Evolutionary conservation across 2,329 filamentous ascomycete genomes (phyloP).

Genomic region (Botryotinia globosa): DNA sequence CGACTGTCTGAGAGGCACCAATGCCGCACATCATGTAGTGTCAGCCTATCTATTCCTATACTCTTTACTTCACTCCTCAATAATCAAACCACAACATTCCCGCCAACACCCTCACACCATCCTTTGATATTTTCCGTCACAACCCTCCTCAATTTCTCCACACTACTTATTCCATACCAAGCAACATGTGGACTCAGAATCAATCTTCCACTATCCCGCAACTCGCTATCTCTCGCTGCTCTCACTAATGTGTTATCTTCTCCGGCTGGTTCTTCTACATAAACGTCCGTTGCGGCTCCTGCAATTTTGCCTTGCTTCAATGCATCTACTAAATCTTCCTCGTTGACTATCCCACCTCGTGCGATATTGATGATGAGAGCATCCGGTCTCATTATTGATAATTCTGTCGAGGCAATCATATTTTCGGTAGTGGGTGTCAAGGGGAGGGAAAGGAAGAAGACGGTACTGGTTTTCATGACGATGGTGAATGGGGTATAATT

Average conservation of each 20-base stretch:
- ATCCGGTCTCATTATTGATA: slow-evolving; percentile 30
- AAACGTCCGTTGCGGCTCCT: slow-evolving; percentile 39
- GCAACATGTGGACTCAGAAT: slow-evolving; percentile 52
- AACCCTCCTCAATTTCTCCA: slow-evolving; percentile 45
- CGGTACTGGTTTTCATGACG: slow-evolving; percentile 25
- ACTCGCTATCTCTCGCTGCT: slow-evolving; percentile 22
- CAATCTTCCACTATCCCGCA: slow-evolving; percentile 45
- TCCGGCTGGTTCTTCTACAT: slow-evolving; percentile 37
- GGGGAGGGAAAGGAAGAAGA: slow-evolving; percentile 30
- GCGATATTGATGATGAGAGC: slow-evolving; percentile 37
- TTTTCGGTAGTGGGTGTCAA: slow-evolving; percentile 30
- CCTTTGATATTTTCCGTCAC: slow-evolving; percentile 48
- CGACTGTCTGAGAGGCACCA: neutral
- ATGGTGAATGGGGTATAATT: slow-evolving; percentile 28
- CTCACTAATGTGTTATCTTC: slow-evolving; percentile 41
- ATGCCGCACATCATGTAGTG: neutral
- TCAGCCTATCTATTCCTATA: neutral
- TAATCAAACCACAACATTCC: slow-evolving; percentile 25
- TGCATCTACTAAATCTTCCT: slow-evolving; percentile 35
- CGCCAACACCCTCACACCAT: slow-evolving; percentile 40
- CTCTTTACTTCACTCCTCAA: neutral
- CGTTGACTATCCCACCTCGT: slow-evolving; percentile 37
- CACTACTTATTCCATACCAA: slow-evolving; percentile 50
- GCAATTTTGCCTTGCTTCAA: slow-evolving; percentile 33
- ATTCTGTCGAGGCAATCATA: slow-evolving; percentile 31